Conservation (phyloP, 169 alveolate genomes). For the Plasmodium gonderi region DNA sequence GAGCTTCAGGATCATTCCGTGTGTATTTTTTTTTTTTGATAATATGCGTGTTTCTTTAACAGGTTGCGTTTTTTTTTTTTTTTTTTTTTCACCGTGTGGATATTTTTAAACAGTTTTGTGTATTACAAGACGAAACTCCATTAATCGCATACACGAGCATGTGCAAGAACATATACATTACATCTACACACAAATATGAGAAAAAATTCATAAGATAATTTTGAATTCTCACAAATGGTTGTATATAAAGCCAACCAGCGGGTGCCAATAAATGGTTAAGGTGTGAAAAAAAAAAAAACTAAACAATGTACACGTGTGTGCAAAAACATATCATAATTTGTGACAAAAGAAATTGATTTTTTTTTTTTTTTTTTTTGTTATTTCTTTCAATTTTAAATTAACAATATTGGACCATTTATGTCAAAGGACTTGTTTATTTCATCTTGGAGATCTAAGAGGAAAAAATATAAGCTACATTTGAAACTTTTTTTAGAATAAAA, state of each 20-base stretch:
- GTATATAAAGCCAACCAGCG: not conserved
- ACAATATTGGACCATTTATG: constrained; percentile 56
- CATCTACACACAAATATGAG: not conserved
- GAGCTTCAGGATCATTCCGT: too few relatives aligned
- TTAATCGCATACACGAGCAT: not conserved
- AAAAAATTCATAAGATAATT: not conserved
- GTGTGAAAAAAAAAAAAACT: constrained; percentile 1
- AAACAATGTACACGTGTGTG: not conserved
- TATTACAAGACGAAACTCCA: not conserved
- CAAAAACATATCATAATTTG: not conserved
- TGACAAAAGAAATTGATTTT: not conserved
- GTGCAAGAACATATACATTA: not conserved
- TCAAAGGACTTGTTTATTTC: not conserved
- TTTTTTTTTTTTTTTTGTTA: not conserved
- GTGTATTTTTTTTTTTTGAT: too few relatives aligned
- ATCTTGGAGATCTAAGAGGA: not conserved
- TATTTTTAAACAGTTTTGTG: not conserved
- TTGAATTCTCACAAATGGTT: not conserved
- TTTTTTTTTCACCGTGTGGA: not conserved
- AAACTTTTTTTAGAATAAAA: not conserved
- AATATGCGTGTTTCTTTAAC: too few relatives aligned
- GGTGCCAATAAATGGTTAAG: not conserved
- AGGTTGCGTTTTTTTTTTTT: not conserved
- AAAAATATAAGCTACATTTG: not conserved
- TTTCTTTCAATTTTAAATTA: constrained; percentile 22